These are phyloP conservation scores for Hypoxylon sp. DNA, from an alignment of 2,329 filamentous ascomycete genomes.

Conservation along the genomic window DNA sequence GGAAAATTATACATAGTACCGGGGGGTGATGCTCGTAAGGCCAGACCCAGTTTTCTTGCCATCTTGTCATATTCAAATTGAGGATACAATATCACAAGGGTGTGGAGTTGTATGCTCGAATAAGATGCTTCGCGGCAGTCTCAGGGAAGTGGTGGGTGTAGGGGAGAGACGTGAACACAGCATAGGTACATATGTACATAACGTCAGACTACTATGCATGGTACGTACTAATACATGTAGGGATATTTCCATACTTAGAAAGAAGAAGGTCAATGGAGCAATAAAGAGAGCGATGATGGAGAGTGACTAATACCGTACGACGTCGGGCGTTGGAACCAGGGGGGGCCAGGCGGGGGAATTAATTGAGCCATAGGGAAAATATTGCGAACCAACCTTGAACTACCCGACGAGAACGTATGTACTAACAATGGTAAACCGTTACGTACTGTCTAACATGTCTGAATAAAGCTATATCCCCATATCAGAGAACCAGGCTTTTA, in stretches of 20 bases:
- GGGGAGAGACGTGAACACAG: slow-evolving; percentile 14
- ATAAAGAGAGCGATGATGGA: slow-evolving; percentile 15
- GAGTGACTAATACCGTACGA: slow-evolving; percentile 43
- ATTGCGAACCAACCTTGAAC: slow-evolving; percentile 20
- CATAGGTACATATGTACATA: slow-evolving; percentile 18
- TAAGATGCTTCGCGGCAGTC: slow-evolving; percentile 34
- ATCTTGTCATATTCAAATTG: slow-evolving; percentile 44
- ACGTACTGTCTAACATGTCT: slow-evolving; percentile 19
- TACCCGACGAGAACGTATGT: not conserved
- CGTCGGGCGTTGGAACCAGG: slow-evolving; percentile 36
- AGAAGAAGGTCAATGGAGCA: slow-evolving; percentile 11
- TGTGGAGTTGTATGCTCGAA: slow-evolving; percentile 26
- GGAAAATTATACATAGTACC: slow-evolving; percentile 41
- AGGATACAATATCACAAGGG: slow-evolving; percentile 36
- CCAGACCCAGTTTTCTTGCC: slow-evolving; percentile 36
- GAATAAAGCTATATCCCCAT: slow-evolving; percentile 17
- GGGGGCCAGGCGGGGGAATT: slow-evolving; percentile 24
- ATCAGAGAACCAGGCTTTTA: slow-evolving; percentile 16
- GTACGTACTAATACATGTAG: slow-evolving; percentile 23
- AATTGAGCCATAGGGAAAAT: slow-evolving; percentile 33
- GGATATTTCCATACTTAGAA: slow-evolving; percentile 44
- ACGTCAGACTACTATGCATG: slow-evolving; percentile 38
- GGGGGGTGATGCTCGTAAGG: slow-evolving; percentile 40
- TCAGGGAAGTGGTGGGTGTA: slow-evolving; percentile 23
- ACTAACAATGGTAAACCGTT: slow-evolving; percentile 6